Conservation (phyloP, 1,284 basidiomycete genomes). For the Sphaerobolus stellatus region DNA sequence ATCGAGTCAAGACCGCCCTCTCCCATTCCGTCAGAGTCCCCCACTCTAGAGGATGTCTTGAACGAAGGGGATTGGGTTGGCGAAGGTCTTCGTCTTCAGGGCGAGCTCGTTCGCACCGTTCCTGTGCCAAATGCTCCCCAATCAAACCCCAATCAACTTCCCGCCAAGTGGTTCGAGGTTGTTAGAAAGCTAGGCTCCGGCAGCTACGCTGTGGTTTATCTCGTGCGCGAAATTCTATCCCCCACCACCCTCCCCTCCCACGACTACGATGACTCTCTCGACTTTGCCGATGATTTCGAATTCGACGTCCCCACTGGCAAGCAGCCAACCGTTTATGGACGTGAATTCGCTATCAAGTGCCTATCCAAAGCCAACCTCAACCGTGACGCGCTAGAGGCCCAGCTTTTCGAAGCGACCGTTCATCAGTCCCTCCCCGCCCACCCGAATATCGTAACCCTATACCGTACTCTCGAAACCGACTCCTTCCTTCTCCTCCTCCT, state of each 20-base stretch:
- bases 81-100: constrained; percentile 60
- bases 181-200: constrained; percentile 83
- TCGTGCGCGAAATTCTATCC: constrained; percentile 83
- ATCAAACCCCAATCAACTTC: constrained; percentile 34
- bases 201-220: constrained; percentile 91
- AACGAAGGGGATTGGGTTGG: constrained; percentile 69
- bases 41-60: constrained; percentile 62
- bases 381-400: constrained; percentile 80
- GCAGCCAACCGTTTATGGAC: constrained; percentile 60
- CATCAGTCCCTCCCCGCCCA: constrained; percentile 92
- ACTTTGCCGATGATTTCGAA: constrained; percentile 52
- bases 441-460: constrained; percentile 93
- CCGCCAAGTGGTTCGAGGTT: constrained; percentile 75
- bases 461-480: constrained; percentile 82
- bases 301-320: constrained; percentile 50
- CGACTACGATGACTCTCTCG: constrained; percentile 39
- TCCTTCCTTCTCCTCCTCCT: constrained; percentile 80
- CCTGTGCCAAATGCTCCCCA: constrained; percentile 29
- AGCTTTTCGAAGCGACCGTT: constrained; percentile 91
- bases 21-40: constrained; percentile 32
- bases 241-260: constrained; percentile 40
- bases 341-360: constrained; percentile 95
- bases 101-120: constrained; percentile 59
- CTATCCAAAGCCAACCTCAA: constrained; percentile 91
- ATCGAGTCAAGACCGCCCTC: constrained; percentile 12